phyloP scores from a whole-genome alignment of 2,329 filamentous ascomycete genomes.

The Penicillium sp. region DNA sequence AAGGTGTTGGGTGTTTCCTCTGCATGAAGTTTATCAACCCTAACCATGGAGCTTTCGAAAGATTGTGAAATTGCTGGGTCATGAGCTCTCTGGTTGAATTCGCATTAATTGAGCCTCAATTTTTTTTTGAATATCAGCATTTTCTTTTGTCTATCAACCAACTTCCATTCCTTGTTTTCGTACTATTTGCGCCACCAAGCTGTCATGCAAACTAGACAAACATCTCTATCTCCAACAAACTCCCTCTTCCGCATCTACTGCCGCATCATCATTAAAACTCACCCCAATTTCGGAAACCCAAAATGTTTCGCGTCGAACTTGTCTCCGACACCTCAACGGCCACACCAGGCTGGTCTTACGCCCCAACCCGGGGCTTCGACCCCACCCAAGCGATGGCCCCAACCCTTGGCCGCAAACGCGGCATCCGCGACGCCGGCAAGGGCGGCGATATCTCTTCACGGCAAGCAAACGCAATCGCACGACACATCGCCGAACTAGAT shows the following conservation, averaged over 20 bases:
- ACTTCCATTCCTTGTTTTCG: background rate
- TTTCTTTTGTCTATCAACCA: background rate
- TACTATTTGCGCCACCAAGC: background rate
- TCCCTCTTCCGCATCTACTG: constrained; percentile 5
- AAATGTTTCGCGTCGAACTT: constrained; percentile 75
- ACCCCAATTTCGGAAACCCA: background rate
- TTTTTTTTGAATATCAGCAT: background rate
- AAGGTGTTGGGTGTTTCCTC: constrained; percentile 5
- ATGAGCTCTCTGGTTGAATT: background rate
- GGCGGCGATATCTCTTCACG: constrained; percentile 71
- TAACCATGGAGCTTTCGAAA: background rate
- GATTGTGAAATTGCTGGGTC: background rate
- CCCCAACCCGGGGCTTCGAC: constrained; percentile 68
- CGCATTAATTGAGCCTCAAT: background rate
- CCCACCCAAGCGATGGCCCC: constrained; percentile 56
- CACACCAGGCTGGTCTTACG: constrained; percentile 89
- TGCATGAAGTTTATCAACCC: constrained; percentile 5
- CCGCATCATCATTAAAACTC: constrained; percentile 2
- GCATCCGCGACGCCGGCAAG: constrained; percentile 57
- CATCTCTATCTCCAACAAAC: constrained; percentile 10
- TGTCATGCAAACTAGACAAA: constrained; percentile 23
- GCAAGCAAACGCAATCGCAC: constrained; percentile 76
- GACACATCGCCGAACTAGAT: constrained; percentile 79
- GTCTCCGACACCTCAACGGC: constrained; percentile 68
- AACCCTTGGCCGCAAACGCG: constrained; percentile 65